phyloP scores from a whole-genome alignment of 1,284 basidiomycete genomes.

The Trametes hirsuta region DNA sequence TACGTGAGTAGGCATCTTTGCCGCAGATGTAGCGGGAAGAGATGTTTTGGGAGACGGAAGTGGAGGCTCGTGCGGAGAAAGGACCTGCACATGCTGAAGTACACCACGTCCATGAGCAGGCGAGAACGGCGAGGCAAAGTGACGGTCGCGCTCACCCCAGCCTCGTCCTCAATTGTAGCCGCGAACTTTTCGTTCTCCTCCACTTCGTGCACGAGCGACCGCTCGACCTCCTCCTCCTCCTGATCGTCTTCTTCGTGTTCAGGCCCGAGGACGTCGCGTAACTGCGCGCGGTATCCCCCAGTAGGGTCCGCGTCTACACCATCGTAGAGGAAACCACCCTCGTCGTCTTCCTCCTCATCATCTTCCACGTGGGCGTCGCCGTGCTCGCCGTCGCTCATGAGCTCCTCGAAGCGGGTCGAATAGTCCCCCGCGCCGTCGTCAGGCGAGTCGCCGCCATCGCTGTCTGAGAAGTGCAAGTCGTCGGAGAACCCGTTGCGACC shows the following conservation, averaged over 20 bases:
- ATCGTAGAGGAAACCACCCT: slow-evolving; percentile 71
- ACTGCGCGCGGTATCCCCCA: slow-evolving; percentile 62
- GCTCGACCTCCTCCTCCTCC: slow-evolving; percentile 47
- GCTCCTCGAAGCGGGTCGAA: slow-evolving; percentile 72
- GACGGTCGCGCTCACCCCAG: slow-evolving; percentile 44
- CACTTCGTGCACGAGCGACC: slow-evolving; percentile 44
- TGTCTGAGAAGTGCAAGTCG: slow-evolving; percentile 38
- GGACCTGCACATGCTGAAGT: slow-evolving; percentile 40
- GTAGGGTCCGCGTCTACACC: slow-evolving; percentile 61
- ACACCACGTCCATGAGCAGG: slow-evolving; percentile 11
- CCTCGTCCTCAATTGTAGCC: slow-evolving; percentile 35
- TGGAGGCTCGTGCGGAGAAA: slow-evolving; percentile 48
- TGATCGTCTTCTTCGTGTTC: slow-evolving; percentile 59
- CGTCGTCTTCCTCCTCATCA: slow-evolving; percentile 54
- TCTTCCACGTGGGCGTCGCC: slow-evolving; percentile 39
- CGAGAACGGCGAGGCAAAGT: slow-evolving; percentile 13
- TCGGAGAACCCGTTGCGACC: slow-evolving; percentile 11
- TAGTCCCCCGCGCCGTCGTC: slow-evolving; percentile 58
- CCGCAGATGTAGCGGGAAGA: slow-evolving; percentile 38
- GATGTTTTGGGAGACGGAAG: slow-evolving; percentile 39
- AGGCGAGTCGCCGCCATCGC: slow-evolving; percentile 36
- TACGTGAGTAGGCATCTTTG: slow-evolving; percentile 39
- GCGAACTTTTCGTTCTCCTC: slow-evolving; percentile 40
- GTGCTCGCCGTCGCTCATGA: slow-evolving; percentile 52
- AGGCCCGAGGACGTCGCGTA: slow-evolving; percentile 73